These are phyloP conservation scores for Tribonema minus DNA, from an alignment of 108 stramenopile species.

Conservation along the genomic window DNA sequence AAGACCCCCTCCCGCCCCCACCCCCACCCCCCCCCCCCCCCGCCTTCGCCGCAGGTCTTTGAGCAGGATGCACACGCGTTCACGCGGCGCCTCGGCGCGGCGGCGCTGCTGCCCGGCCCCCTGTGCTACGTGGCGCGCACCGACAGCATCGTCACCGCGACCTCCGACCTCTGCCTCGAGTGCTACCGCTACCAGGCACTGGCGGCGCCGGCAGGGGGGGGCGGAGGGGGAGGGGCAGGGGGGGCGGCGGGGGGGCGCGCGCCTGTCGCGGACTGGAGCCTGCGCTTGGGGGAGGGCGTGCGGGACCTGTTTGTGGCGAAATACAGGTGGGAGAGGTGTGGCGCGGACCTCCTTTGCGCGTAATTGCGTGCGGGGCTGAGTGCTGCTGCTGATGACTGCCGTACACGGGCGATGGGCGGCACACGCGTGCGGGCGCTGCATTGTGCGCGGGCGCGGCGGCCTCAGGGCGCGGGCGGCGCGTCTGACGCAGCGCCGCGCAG, in stretches of 20 bases:
- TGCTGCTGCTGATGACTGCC: no score
- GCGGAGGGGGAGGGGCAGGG: not conserved
- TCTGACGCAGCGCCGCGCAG: no score
- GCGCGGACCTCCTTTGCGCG: no score
- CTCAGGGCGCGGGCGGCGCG: no score
- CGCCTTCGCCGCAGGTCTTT: conserved; percentile 10
- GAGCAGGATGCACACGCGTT: conserved; percentile 56
- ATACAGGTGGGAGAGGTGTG: conserved; percentile 13
- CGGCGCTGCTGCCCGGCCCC: conserved; percentile 53
- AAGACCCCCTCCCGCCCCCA: no score
- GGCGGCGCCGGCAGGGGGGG: conserved; percentile 24
- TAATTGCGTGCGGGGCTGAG: no score
- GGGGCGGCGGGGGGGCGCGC: conserved; percentile 11
- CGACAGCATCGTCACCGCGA: conserved; percentile 55
- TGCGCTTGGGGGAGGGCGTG: conserved; percentile 39
- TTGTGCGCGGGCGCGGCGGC: no score
- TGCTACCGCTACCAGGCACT: conserved; percentile 60
- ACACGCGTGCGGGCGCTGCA: no score
- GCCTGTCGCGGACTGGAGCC: conserved; percentile 47
- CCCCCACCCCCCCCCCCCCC: no score
- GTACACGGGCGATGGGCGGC: no score
- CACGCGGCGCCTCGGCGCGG: conserved; percentile 52
- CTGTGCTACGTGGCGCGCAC: conserved; percentile 53
- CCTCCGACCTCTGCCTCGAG: conserved; percentile 45
- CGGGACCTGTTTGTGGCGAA: conserved; percentile 46